These are phyloP conservation scores for Rhodotorula sp. DNA, from an alignment of 1,284 basidiomycete genomes.

Conservation along the genomic window DNA sequence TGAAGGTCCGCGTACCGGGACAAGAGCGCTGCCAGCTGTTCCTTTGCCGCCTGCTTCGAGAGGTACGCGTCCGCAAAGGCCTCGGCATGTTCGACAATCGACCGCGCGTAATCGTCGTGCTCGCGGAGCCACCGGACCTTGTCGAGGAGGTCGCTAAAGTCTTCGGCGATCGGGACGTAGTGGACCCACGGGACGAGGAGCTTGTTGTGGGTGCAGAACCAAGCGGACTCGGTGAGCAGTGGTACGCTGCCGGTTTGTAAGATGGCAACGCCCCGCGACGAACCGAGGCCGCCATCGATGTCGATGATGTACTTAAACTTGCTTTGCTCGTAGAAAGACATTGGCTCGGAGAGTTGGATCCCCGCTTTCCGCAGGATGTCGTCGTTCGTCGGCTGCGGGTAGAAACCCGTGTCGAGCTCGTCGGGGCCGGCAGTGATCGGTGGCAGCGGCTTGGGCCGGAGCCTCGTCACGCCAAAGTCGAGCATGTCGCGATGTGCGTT, in stretches of 20 bases:
- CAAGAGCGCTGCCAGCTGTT: constrained; percentile 1
- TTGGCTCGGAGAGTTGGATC: neutral
- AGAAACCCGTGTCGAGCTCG: neutral
- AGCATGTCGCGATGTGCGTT: neutral
- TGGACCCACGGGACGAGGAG: constrained; percentile 1
- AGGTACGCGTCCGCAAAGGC: constrained; percentile 3
- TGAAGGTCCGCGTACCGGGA: neutral
- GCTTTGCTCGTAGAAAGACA: neutral
- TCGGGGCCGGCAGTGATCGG: neutral
- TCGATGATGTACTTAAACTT: constrained; percentile 6
- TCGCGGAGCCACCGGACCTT: constrained; percentile 1
- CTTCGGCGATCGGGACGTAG: constrained; percentile 5
- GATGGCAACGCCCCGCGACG: neutral
- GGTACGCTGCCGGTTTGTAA: neutral
- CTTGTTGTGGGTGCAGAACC: neutral
- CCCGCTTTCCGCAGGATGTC: neutral
- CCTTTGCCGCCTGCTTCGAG: constrained; percentile 2
- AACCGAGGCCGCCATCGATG: constrained; percentile 6
- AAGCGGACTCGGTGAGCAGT: neutral
- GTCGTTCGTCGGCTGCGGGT: neutral
- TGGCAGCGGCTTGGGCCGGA: neutral
- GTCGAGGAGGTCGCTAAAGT: constrained; percentile 3
- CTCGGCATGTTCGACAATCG: neutral
- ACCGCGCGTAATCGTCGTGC: constrained; percentile 1
- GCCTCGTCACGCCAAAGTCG: neutral